These are phyloP conservation scores for Phylloporus sp. DNA, from an alignment of 768 basidiomycete species.

Conservation along the genomic window DNA sequence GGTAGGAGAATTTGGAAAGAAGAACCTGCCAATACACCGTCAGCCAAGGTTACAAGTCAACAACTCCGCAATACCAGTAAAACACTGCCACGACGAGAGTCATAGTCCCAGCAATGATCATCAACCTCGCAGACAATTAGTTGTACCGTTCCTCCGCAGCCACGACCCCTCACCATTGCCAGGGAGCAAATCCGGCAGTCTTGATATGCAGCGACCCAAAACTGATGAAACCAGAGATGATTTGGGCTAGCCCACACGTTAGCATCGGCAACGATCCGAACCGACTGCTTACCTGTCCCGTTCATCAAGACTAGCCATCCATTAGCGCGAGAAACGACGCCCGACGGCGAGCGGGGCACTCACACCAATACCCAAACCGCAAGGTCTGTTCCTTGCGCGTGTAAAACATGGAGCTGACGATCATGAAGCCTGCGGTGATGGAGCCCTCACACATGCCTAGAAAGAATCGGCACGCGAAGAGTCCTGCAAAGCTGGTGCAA, in stretches of 20 bases:
- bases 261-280: background rate
- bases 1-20: slow-evolving; percentile 73
- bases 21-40: slow-evolving; percentile 38
- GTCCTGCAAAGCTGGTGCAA: slow-evolving; percentile 61
- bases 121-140: slow-evolving; percentile 40
- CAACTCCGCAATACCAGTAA: slow-evolving; percentile 44
- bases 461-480: slow-evolving; percentile 59
- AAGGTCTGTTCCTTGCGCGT: slow-evolving; percentile 64
- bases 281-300: slow-evolving; percentile 45
- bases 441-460: slow-evolving; percentile 69
- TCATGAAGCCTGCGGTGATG: slow-evolving; percentile 72
- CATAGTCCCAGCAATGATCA: slow-evolving; percentile 62
- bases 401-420: slow-evolving; percentile 76
- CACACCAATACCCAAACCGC: slow-evolving; percentile 75
- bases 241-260: slow-evolving; percentile 46
- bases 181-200: slow-evolving; percentile 53
- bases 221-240: slow-evolving; percentile 63
- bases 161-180: slow-evolving; percentile 56
- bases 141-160: background rate
- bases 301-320: slow-evolving; percentile 60
- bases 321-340: background rate
- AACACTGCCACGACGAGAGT: slow-evolving; percentile 47
- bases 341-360: slow-evolving; percentile 23
- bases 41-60: background rate
- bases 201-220: slow-evolving; percentile 63